These are phyloP conservation scores for Diplotaxis tenuifolia DNA, from an alignment of 345 rosid species.

Conservation along the genomic window DNA sequence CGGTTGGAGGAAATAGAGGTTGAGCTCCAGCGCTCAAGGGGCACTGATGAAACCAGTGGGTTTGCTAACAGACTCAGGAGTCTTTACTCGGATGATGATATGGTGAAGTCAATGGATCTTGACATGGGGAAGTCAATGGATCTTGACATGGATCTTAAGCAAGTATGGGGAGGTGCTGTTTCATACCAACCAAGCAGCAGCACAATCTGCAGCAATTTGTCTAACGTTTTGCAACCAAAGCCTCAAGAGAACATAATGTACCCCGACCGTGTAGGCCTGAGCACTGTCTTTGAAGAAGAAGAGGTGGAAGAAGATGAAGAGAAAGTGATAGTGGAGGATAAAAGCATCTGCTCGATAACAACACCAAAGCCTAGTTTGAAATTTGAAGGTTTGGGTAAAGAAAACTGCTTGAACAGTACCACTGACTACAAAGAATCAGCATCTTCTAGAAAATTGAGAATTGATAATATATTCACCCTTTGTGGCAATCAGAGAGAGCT, in stretches of 20 bases:
- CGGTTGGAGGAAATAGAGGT: conserved; percentile 75
- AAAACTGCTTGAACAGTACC: conserved; percentile 13
- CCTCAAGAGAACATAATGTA: conserved; percentile 44
- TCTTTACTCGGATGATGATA: conserved; percentile 69
- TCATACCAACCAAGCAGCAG: conserved; percentile 28
- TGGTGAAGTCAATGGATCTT: conserved; percentile 96
- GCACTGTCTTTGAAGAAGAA: conserved; percentile 94
- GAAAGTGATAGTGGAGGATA: conserved; percentile 79
- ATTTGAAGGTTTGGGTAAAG: conserved; percentile 19
- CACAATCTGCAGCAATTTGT: conserved; percentile 32
- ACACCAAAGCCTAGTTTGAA: conserved; percentile 20
- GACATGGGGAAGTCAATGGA: conserved; percentile 99
- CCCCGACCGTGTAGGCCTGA: conserved; percentile 58
- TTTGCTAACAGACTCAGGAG: conserved; percentile 69
- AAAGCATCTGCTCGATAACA: conserved; percentile 46
- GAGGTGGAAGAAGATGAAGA: conserved; percentile 78
- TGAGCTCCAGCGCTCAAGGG: conserved; percentile 46
- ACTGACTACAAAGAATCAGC: conserved; percentile 46
- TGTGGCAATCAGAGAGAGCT: conserved; percentile 95
- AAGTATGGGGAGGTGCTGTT: conserved; percentile 36
- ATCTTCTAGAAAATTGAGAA: conserved; percentile 58
- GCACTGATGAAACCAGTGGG: conserved; percentile 47
- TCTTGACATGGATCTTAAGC: conserved; percentile 70
- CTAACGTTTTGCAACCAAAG: conserved; percentile 34
- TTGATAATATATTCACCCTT: conserved; percentile 85